Evolutionary conservation across 106 monocot genomes (phyloP), one percentile per base, ranked within the genome.

Genomic region (Phalaenopsis equestris): DNA sequence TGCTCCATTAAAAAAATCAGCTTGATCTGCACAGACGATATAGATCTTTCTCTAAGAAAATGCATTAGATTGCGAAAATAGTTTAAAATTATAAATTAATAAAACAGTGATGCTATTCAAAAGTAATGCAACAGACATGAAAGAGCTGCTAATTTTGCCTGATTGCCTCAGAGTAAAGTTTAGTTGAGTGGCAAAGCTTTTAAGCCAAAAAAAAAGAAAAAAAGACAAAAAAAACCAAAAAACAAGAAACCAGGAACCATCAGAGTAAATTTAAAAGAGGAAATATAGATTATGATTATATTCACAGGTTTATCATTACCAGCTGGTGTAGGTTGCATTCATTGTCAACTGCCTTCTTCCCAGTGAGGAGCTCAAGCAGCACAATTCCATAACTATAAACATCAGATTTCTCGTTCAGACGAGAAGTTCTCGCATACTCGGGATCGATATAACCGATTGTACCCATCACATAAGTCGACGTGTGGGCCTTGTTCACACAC

Each of bases 381-480:
- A 99, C 95, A 79, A 99, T 86, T 39, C 99, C 99, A 43, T 88
- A 99, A 85, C 92, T 94, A 73, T 99, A 99, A 43, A 99, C 99
- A 83, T 99, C 95, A 1, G 94, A 95, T 82, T 99, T 99, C 79
- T 99, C 99, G 18, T 90, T 99, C 45, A 99, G 89, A 8, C 95
- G 89, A 24, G 95, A 93, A 4, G 99, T 99, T 12, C 93, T 82
- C 0, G 99, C 99, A 76, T 99, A 99, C 79, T 99, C 99, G 8
- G 99, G 95, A 74, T 99, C 95, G 1, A 99, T 99, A 55, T 99
- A 99, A 23, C 99, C 99, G 57, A 99, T 95, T 2, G 99, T 95
- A 10, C 99, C 99, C 93, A 99, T 88, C 43, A 99, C 99, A 55
- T 90, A 99, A 14, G 95, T 99, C 11, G 93, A 95, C 2, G 95